Percentiles rank a stretch among this genome's conserved stretches.
These are phyloP conservation scores for Malassezia yamatoensis DNA, from an alignment of 1,284 basidiomycete genomes.

Conservation along the genomic window DNA sequence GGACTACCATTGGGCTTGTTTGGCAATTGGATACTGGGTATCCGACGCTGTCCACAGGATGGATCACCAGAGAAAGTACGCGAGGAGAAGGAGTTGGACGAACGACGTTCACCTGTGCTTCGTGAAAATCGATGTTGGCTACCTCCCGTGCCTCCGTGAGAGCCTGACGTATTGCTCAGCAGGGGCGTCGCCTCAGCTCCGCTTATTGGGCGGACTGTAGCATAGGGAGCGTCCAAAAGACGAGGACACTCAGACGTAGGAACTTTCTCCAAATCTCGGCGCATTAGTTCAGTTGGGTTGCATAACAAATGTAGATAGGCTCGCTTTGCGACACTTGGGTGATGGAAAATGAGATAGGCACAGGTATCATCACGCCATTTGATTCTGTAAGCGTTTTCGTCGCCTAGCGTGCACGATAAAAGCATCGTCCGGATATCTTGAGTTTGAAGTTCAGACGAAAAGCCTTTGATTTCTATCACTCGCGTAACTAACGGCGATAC, in stretches of 20 bases:
- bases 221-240: conserved; percentile 1
- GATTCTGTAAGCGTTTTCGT: conserved; percentile 74
- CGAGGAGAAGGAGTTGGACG: neutral
- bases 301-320: conserved; percentile 75
- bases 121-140: neutral
- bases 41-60: neutral
- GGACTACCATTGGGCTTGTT: neutral
- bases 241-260: neutral
- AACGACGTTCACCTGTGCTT: neutral
- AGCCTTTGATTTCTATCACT: conserved; percentile 80
- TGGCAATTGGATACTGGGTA: neutral
- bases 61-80: neutral
- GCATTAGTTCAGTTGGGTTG: conserved; percentile 57
- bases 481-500: conserved; percentile 83
- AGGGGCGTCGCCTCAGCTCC: conserved; percentile 5
- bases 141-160: neutral
- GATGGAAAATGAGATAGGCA: conserved; percentile 82
- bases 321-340: conserved; percentile 63
- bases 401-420: conserved; percentile 79
- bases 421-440: conserved; percentile 88
- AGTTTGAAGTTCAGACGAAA: conserved; percentile 89
- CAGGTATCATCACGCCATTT: conserved; percentile 98
- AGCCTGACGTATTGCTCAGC: neutral
- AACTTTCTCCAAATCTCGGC: neutral
- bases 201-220: conserved; percentile 5